Evolutionary conservation across 352 stramenopile species (phyloP).

Genomic region (Phytopythium helicoides): DNA sequence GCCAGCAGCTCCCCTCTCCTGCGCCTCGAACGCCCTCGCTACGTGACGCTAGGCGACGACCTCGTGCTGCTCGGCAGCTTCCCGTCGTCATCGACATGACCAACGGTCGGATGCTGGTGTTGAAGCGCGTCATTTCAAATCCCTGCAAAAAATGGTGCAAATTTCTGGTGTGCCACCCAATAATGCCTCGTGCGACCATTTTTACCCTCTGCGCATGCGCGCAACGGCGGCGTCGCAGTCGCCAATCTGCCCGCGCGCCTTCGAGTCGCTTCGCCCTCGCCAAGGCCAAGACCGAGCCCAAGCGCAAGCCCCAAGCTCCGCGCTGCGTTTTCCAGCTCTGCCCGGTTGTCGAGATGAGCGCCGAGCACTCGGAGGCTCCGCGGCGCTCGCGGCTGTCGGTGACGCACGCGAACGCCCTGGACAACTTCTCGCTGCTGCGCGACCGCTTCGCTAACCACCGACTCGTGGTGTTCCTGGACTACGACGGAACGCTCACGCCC

Average conservation of each 20-base stretch:
- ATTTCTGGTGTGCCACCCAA: background rate
- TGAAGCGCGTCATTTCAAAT: slow-evolving; percentile 1
- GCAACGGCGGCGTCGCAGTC: slow-evolving; percentile 5
- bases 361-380: slow-evolving; percentile 4
- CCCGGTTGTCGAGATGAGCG: slow-evolving; percentile 4
- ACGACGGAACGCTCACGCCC: slow-evolving; percentile 88
- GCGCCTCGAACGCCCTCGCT: slow-evolving; percentile 26
- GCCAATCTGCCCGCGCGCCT: background rate
- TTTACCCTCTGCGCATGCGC: background rate
- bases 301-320: too few species aligned
- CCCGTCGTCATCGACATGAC: background rate
- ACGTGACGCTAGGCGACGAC: slow-evolving; percentile 38
- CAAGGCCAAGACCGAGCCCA: too few species aligned
- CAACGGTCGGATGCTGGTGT: background rate
- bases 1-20: slow-evolving; percentile 24
- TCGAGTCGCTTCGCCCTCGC: background rate
- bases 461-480: slow-evolving; percentile 87
- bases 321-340: too few species aligned
- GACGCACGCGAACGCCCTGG: slow-evolving; percentile 68
- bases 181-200: too few species aligned
- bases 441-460: slow-evolving; percentile 47
- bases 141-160: slow-evolving; percentile 2
- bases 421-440: slow-evolving; percentile 63
- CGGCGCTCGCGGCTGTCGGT: slow-evolving; percentile 54
- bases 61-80: slow-evolving; percentile 46